phyloP scores from a whole-genome alignment of 2,329 filamentous ascomycete genomes.

The Hypomyces perniciosus region DNA sequence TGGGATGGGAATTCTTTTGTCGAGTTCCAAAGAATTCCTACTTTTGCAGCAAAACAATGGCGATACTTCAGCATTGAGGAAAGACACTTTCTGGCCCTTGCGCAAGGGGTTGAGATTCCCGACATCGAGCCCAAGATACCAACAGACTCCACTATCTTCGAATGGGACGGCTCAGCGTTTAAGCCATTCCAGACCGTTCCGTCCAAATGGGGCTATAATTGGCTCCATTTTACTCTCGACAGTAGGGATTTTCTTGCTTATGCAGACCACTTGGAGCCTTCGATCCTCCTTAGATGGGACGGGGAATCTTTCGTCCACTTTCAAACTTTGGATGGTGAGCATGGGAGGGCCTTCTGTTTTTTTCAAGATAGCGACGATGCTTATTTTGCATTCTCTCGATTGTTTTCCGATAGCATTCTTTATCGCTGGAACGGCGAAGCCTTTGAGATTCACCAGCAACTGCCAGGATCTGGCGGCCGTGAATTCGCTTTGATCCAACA shows the following conservation, averaged over 20 bases:
- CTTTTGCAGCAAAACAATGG: constrained; percentile 5
- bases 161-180: constrained; percentile 1
- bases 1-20: constrained; percentile 1
- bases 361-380: background rate
- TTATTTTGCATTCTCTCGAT: background rate
- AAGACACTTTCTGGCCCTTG: constrained; percentile 3
- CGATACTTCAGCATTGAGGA: background rate
- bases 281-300: background rate
- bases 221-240: background rate
- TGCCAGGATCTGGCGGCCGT: background rate
- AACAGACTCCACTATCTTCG: background rate
- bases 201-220: background rate
- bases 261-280: background rate
- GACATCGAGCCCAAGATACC: background rate
- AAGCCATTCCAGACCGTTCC: background rate
- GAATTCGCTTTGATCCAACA: background rate
- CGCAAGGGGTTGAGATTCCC: constrained; percentile 1
- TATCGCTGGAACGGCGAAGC: background rate
- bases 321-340: background rate
- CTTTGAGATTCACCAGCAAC: background rate
- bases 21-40: constrained; percentile 3
- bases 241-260: background rate
- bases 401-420: background rate
- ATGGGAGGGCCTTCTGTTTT: background rate
- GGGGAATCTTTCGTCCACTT: background rate